Evolutionary conservation across 371 early-diverging fungal genomes (phyloP), one percentile per base, ranked within the genome.

Genomic region (Mucor circinelloides): DNA sequence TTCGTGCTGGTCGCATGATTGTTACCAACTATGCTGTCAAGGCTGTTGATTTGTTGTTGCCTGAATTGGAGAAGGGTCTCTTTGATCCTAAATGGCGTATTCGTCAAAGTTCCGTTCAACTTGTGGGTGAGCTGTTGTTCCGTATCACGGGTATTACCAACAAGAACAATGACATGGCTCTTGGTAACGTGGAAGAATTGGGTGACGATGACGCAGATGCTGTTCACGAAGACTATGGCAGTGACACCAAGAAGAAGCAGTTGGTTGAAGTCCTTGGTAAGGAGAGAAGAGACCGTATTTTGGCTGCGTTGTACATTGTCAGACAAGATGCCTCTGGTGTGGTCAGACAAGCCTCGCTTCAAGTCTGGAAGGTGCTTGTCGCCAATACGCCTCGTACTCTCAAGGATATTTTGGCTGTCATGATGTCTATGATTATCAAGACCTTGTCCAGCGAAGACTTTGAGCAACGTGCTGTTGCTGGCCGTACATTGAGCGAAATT

Each of bases 321-420:
- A 88, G 99, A 61, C 88, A 86, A 67, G 95, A 95, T 70, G 72
- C 78, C 31, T 87, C 89, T 68, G 93, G 91, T 50, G 82, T 92
- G 70, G 98, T 98, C 63, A 91, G 99, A 58, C 96, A 96, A 74
- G 86, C 94, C 48, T 82, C 96, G 44, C 80, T 95, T 58, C 84
- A 87, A 48, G 97, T 98, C 44, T 99, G 99, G 99, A 97, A 98
- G 87, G 82, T 89, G 54, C 86, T 98, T 69, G 97, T 98, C 9
- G 80, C 84, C 73, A 98, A 99, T 83, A 98, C 98, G 30, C 99
- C 99, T 64, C 93, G 97, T 63, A 96, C 95, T 8, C 84, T 98
- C 72, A 95, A 95, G 85, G 97, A 97, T 74, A 95, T 97, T 67
- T 69, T 99, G 75, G 85, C 93, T 31, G 79, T 87, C 10, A 87